Conservation (phyloP, 2,329 filamentous ascomycete species). For the Davidsoniella eucalypti region DNA sequence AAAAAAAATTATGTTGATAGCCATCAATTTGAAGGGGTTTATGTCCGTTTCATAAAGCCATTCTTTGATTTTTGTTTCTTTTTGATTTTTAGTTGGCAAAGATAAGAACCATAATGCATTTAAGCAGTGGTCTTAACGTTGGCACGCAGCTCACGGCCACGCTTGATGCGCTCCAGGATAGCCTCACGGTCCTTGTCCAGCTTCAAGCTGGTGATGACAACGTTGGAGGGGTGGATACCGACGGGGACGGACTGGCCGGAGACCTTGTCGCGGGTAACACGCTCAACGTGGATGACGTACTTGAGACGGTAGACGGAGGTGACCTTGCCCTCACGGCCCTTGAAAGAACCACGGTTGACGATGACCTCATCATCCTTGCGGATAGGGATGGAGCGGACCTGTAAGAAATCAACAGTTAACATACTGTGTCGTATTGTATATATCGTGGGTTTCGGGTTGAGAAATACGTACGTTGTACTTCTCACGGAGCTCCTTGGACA, state of each 20-base stretch:
- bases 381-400: constrained; percentile 92
- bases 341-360: constrained; percentile 84
- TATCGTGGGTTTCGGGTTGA: background rate
- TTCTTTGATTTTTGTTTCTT: constrained; percentile 10
- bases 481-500: constrained; percentile 93
- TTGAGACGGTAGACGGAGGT: constrained; percentile 96
- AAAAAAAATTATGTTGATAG: constrained; percentile 7
- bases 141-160: constrained; percentile 57
- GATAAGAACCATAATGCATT: background rate
- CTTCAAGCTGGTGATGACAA: constrained; percentile 98
- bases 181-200: constrained; percentile 86
- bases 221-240: constrained; percentile 90
- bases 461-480: constrained; percentile 77
- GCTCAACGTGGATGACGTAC: constrained; percentile 94
- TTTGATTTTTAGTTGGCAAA: constrained; percentile 6
- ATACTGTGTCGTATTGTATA: background rate
- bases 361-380: constrained; percentile 94
- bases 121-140: constrained; percentile 47
- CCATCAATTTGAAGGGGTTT: background rate
- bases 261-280: constrained; percentile 91
- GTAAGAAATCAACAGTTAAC: constrained; percentile 10
- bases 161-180: constrained; percentile 73
- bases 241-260: constrained; percentile 92
- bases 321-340: constrained; percentile 97
- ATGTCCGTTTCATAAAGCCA: constrained; percentile 7